These are phyloP conservation scores for Annona squamosa DNA, from an alignment of 164 flowering plant species.

Conservation along the genomic window DNA sequence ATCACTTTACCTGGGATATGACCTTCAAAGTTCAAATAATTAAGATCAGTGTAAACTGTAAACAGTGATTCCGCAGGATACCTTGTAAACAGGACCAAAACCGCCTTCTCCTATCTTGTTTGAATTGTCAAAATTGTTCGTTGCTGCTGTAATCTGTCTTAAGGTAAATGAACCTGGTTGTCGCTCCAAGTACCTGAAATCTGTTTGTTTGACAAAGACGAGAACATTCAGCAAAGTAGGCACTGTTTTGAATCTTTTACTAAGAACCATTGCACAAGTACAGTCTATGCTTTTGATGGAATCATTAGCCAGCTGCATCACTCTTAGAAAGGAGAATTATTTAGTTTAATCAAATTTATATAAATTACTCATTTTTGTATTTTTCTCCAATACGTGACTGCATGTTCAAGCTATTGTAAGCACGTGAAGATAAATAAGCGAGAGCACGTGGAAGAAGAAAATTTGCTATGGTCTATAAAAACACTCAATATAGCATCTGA, in stretches of 20 bases:
- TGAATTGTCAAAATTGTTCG: constrained; percentile 30
- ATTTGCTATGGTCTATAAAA: no score
- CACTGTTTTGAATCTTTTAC: background rate
- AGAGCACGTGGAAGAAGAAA: background rate
- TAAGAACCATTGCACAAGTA: background rate
- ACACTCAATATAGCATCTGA: background rate
- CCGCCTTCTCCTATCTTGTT: constrained; percentile 70
- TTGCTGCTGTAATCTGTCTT: constrained; percentile 45
- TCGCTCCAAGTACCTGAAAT: constrained; percentile 27
- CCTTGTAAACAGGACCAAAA: constrained; percentile 60
- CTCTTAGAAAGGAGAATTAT: background rate
- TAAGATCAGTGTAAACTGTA: background rate
- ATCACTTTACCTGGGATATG: background rate
- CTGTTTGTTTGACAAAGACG: constrained; percentile 13
- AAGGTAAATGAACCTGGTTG: constrained; percentile 31
- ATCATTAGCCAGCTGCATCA: background rate
- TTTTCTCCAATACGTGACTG: background rate
- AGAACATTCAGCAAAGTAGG: background rate
- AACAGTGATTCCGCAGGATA: background rate
- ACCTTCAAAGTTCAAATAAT: background rate
- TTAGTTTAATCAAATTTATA: no score
- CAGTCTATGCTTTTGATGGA: background rate
- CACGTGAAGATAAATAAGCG: background rate
- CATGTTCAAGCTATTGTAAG: background rate
- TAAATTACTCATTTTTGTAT: background rate